Evolutionary conservation across 228 moss, liverwort and hornwort genomes (phyloP), one percentile per base, ranked within the genome.

Genomic region (Sphagnum magellanicum): DNA sequence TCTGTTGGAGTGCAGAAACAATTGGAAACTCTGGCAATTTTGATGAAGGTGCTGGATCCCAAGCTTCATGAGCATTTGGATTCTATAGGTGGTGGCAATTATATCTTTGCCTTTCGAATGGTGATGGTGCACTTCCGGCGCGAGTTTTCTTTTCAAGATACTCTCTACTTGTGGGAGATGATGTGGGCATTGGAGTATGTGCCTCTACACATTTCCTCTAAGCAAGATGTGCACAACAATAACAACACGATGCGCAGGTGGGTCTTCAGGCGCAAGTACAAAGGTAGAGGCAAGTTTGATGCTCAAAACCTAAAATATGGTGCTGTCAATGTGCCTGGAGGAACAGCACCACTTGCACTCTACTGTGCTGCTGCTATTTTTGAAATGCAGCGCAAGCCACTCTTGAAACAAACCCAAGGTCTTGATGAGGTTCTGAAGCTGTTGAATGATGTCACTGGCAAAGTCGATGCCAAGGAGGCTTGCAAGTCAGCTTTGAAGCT

Each of bases 121-220:
- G 81, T 98, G 71, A 94, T 98, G 98, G 98, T 98, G 59, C 84
- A 94, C 6, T 98, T 98, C 64, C 90, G 98, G 62, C 85, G 94
- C 50, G 98, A 98, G 73, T 98, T 98, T 68, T 94, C 94, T 59
- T 98, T 98, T 70, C 87, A 85, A 64, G 98, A 98, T 79, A 92
- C 94, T 63, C 90, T 98, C 58, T 98, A 98, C 79, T 78, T 98
- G 69, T 98, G 98, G 98, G 98, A 98, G 98, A 98, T 98, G 98
- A 98, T 98, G 85, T 98, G 98, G 98, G 87, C 94, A 51, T 84
- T 91, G 77, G 98, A 98, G 79, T 94, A 83, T 52, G 78, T 84
- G 4, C 93, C 91, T 6, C 72, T 12, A 16, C 59, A 51, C 17
- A 8, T 17, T 67, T 51, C 17, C 67, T 7, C 76, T 48, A 67